Base-by-base conservation (phyloP, 2,329 filamentous ascomycete species). In the Colletotrichum spaethianum region DNA sequence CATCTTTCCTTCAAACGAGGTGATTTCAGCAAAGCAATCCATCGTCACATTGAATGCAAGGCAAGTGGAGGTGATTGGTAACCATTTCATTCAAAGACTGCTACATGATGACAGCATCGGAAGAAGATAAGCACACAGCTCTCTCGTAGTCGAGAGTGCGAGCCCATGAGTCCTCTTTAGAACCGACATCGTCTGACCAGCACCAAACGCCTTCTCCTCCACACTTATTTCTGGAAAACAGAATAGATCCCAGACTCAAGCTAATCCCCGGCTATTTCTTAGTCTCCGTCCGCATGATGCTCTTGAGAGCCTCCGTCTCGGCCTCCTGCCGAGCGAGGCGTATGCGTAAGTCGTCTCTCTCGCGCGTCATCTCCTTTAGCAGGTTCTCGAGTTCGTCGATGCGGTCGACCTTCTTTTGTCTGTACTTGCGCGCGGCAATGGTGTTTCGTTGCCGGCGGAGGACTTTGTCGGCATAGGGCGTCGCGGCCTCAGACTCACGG, bases 391-490 rank as follows among this genome's bases (percentile, higher is more conserved):
- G 85, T 73, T 89, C 87, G 33, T 82, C 82, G 79, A 93, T 89
- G 73, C 91, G 89, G 76, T 93, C 91, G 42, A 93, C 86, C 56
- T 91, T 89, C 79, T 92, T 92, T 79, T 93, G 91, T 33, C 92
- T 89, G 78, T 93, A 93, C 73, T 92, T 91, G 73, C 91, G 87
- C 38, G 92, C 92, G n/a, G 92, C 92, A 73, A 93, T 86, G 18
- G 91, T 93, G 80, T 94, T 93, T 73, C 89, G 88, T 73, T 89
- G 88, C 36, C 92, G 90, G 80, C 93, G 93, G 77, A 85, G 77
- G 23, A 80, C 77, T 6, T 79, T 80, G 16, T 80, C 77, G 44
- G 65, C 53, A 33, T 56, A 18, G 28, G 66, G 62, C 16, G 66
- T 60, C 14, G 65, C 56, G 1, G 56, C n/a, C 12, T 44, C 55